phyloP scores from a whole-genome alignment of 2,329 filamentous ascomycete genomes.

The Talaromyces sp. region DNA sequence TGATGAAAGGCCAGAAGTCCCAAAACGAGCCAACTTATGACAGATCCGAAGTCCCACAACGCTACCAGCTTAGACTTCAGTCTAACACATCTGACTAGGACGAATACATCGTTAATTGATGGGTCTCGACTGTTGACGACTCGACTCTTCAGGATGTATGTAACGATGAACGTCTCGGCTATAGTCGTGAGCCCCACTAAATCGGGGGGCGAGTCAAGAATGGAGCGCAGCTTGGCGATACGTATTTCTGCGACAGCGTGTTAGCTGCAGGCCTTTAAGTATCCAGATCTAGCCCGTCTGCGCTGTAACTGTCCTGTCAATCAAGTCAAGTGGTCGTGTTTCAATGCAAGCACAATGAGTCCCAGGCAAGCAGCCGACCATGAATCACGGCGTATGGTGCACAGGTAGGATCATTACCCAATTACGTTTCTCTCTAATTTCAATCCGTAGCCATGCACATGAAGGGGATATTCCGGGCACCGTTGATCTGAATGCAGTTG shows the following conservation, averaged over 20 bases:
- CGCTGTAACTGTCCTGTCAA: background rate
- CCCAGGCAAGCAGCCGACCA: background rate
- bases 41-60: background rate
- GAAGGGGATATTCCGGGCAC: conserved; percentile 55
- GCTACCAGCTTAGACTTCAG: background rate
- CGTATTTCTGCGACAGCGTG: background rate
- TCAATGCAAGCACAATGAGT: background rate
- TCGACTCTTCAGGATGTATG: background rate
- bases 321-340: background rate
- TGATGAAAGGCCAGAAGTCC: background rate
- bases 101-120: background rate
- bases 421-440: background rate
- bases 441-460: conserved; percentile 46
- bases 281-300: background rate
- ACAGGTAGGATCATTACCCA: background rate
- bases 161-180: background rate
- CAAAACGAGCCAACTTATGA: background rate
- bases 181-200: background rate
- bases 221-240: background rate
- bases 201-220: background rate
- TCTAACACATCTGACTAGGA: background rate
- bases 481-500: conserved; percentile 48
- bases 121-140: background rate
- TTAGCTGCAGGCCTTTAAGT: background rate
- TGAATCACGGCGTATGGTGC: background rate